These are phyloP conservation scores for Ustilago loliicola DNA, from an alignment of 1,284 basidiomycete genomes.

Conservation along the genomic window DNA sequence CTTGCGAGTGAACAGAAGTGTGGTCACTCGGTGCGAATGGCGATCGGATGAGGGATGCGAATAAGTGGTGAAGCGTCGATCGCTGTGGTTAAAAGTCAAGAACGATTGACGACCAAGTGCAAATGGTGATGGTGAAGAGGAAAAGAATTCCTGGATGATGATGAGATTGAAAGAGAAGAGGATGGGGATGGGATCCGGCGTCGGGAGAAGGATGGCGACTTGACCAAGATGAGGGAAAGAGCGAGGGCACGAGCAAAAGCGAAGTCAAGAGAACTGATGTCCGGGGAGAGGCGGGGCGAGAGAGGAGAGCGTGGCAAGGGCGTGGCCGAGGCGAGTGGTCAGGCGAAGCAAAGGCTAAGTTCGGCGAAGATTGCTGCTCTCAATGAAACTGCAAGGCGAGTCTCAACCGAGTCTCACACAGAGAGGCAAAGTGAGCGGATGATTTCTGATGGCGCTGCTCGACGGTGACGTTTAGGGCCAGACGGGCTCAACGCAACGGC, in stretches of 20 bases:
- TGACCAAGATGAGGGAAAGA: background rate
- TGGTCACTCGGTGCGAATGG: background rate
- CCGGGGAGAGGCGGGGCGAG: conserved; percentile 20
- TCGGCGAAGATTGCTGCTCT: conserved; percentile 1
- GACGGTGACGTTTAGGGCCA: conserved; percentile 20
- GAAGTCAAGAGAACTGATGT: too few species aligned
- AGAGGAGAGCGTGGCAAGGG: conserved; percentile 23
- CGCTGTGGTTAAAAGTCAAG: background rate
- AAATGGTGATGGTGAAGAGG: conserved; percentile 1
- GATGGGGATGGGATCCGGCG: background rate
- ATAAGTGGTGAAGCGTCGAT: background rate
- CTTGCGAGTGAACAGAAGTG: background rate
- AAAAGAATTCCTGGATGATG: background rate
- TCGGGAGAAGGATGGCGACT: background rate
- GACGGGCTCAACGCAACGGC: background rate
- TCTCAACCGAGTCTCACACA: background rate
- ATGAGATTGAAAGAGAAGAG: background rate
- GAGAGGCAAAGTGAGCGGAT: conserved; percentile 4
- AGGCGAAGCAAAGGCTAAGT: conserved; percentile 9
- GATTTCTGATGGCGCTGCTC: background rate
- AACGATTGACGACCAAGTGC: background rate
- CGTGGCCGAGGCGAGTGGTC: conserved; percentile 2
- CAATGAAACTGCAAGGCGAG: background rate
- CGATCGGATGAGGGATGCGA: background rate
- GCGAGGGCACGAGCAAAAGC: background rate